phyloP scores from a whole-genome alignment of 73 alveolate genomes.

The Paramecium tetraurelia region DNA sequence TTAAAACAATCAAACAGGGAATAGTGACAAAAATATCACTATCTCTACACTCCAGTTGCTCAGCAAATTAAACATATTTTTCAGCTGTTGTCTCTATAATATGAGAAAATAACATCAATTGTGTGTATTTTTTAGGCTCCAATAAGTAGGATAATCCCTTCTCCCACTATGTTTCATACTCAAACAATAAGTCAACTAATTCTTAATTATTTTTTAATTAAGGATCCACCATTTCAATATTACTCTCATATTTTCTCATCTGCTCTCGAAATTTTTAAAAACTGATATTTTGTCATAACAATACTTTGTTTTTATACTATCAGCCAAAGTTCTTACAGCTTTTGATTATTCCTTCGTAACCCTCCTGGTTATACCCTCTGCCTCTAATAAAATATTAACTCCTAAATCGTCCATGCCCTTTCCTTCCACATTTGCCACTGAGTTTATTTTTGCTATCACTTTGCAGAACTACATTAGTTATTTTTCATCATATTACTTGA shows the following conservation, averaged over 20 bases:
- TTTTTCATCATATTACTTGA: slow-evolving; percentile 60
- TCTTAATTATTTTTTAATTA: slow-evolving; percentile 90
- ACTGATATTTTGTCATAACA: not conserved
- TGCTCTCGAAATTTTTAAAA: slow-evolving; percentile 62
- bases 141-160: slow-evolving; percentile 55
- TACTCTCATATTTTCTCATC: slow-evolving; percentile 84
- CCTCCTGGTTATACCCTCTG: slow-evolving; percentile 87
- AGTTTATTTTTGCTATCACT: slow-evolving; percentile 83
- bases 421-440: slow-evolving; percentile 95
- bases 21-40: slow-evolving; percentile 72
- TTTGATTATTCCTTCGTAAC: slow-evolving; percentile 73
- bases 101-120: slow-evolving; percentile 62
- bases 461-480: slow-evolving; percentile 68
- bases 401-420: slow-evolving; percentile 94
- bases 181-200: slow-evolving; percentile 80
- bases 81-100: slow-evolving; percentile 78
- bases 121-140: slow-evolving; percentile 59
- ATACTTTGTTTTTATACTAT: slow-evolving; percentile 70
- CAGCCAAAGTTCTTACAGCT: slow-evolving; percentile 87
- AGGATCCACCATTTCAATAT: slow-evolving; percentile 96
- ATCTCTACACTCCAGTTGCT: slow-evolving; percentile 68
- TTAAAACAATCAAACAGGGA: slow-evolving; percentile 72
- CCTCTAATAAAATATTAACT: slow-evolving; percentile 82
- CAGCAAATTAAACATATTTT: slow-evolving; percentile 66
- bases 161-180: slow-evolving; percentile 90